Percentiles rank a stretch among this genome's conserved stretches.
phyloP scores from a whole-genome alignment of 1,284 basidiomycete species.

The Pulchroboletus neoregius region DNA sequence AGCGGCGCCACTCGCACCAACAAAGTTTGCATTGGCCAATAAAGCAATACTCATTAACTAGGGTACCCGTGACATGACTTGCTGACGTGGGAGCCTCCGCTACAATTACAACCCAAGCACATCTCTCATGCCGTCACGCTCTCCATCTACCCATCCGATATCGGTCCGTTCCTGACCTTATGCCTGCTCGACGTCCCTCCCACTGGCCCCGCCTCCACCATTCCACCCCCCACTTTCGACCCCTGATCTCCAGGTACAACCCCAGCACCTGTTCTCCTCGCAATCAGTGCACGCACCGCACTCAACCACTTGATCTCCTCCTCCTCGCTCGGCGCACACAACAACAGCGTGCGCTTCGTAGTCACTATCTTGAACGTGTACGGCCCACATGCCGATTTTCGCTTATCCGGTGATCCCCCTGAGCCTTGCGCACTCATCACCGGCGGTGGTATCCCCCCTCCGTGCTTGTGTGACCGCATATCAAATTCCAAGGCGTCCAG shows the following conservation, averaged over 20 bases:
- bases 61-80: conserved; percentile 5
- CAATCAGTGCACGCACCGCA: conserved; percentile 87
- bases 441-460: conserved; percentile 31
- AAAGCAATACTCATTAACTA: background rate
- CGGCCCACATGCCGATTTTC: conserved; percentile 39
- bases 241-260: conserved; percentile 36
- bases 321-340: conserved; percentile 95
- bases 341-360: conserved; percentile 82
- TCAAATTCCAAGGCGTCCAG: conserved; percentile 92
- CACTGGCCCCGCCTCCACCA: conserved; percentile 16
- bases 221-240: conserved; percentile 18
- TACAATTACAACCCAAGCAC: too few relatives aligned
- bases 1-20: conserved; percentile 24
- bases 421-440: conserved; percentile 38
- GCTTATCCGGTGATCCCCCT: conserved; percentile 31
- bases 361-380: conserved; percentile 95
- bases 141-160: conserved; percentile 25
- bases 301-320: conserved; percentile 99
- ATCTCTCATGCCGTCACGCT: conserved; percentile 24
- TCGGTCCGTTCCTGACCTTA: conserved; percentile 39
- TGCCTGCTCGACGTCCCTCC: conserved; percentile 19
- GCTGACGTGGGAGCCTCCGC: conserved; percentile 23
- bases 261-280: conserved; percentile 55
- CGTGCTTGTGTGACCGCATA: conserved; percentile 44
- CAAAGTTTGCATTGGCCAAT: conserved; percentile 18